A percentile compares a stretch with the other conserved stretches of the same genome.
These are phyloP conservation scores for Cordyceps sp. DNA, from an alignment of 2,329 filamentous ascomycete species.

Conservation along the genomic window DNA sequence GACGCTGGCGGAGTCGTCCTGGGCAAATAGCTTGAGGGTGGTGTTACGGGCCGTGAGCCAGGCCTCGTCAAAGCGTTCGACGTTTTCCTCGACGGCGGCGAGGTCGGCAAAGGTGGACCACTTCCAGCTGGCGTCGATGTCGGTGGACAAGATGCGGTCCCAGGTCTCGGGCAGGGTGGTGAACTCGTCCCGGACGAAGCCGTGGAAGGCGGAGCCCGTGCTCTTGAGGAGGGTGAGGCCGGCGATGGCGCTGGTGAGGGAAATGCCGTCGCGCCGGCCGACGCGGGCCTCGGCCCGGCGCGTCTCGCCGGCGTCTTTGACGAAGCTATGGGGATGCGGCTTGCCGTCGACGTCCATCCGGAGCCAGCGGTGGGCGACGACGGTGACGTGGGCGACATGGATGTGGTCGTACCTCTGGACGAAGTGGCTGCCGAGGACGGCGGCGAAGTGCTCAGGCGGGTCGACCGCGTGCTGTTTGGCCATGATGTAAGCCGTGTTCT, in stretches of 20 bases:
- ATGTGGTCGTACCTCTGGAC: conserved; percentile 80
- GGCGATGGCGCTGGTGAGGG: conserved; percentile 60
- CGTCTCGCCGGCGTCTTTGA: conserved; percentile 76
- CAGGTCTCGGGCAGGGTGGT: conserved; percentile 80
- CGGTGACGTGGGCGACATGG: conserved; percentile 61
- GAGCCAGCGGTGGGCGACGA: conserved; percentile 81
- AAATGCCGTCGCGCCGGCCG: conserved; percentile 51
- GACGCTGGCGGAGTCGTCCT: conserved; percentile 81
- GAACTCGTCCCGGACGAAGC: conserved; percentile 85
- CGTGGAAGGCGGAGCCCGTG: conserved; percentile 90
- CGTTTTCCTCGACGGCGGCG: conserved; percentile 46
- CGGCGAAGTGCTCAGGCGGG: conserved; percentile 82
- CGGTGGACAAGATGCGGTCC: conserved; percentile 91
- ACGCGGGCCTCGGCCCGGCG: conserved; percentile 64
- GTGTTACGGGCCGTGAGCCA: conserved; percentile 65
- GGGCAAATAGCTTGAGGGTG: conserved; percentile 82
- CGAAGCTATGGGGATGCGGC: conserved; percentile 89
- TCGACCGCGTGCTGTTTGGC: conserved; percentile 87
- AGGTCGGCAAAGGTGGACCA: conserved; percentile 60
- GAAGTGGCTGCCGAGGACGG: conserved; percentile 77
- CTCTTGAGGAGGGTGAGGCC: conserved; percentile 86
- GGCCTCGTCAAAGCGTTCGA: conserved; percentile 58
- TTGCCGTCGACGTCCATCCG: conserved; percentile 75
- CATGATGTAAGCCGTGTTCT: conserved; percentile 91
- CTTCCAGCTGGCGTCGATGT: conserved; percentile 73